phyloP scores from a whole-genome alignment of 768 basidiomycete genomes.

The Tricholoma matsutake region DNA sequence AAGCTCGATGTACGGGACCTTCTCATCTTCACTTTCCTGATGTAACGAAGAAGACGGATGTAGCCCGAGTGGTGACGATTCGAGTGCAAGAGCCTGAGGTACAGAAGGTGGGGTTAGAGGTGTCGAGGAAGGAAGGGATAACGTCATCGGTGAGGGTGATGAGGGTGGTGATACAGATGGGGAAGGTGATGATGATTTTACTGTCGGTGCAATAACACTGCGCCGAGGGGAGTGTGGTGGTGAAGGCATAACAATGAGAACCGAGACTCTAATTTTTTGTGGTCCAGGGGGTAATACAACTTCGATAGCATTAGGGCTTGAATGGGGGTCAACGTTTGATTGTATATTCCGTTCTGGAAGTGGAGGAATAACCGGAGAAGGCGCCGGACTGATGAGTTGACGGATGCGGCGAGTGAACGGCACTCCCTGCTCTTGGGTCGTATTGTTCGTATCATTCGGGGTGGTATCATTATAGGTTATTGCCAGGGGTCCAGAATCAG shows the following conservation, averaged over 20 bases:
- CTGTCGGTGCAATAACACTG: neutral
- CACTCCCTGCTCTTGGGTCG: neutral
- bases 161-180: neutral
- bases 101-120: neutral
- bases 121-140: neutral
- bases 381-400: constrained; percentile 18
- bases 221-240: constrained; percentile 1
- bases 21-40: constrained; percentile 6
- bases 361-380: constrained; percentile 13
- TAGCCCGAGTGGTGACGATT: constrained; percentile 3
- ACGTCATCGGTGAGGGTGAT: neutral
- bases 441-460: neutral
- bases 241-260: constrained; percentile 34
- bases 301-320: constrained; percentile 8
- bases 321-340: constrained; percentile 2
- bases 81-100: neutral
- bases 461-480: neutral
- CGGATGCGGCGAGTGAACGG: constrained; percentile 9
- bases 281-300: constrained; percentile 1
- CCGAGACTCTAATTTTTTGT: constrained; percentile 25
- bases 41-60: neutral
- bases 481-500: neutral
- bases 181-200: constrained; percentile 6
- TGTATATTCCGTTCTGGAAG: constrained; percentile 8
- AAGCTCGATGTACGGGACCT: constrained; percentile 31